Evolutionary conservation across 257 asterid genomes (phyloP).

Genomic region (Salvia miltiorrhiza): DNA sequence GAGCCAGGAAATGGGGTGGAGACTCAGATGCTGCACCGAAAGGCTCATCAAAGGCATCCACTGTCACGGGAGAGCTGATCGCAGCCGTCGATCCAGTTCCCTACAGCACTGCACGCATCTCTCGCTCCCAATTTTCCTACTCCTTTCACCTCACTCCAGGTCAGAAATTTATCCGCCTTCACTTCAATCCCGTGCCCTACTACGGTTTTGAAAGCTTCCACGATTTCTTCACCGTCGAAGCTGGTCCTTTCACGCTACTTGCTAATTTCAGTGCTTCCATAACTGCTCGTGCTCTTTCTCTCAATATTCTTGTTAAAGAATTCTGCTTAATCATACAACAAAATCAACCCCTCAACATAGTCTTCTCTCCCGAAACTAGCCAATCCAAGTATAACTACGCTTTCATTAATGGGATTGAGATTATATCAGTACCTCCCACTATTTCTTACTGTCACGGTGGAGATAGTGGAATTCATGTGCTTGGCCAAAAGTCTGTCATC

Average conservation of each 20-base stretch:
- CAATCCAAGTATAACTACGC: conserved; percentile 30
- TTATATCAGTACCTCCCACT: conserved; percentile 34
- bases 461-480: conserved; percentile 35
- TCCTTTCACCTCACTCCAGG: conserved; percentile 37
- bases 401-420: conserved; percentile 57
- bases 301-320: conserved; percentile 39
- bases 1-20: conserved; percentile 29
- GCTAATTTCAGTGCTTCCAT: conserved; percentile 44
- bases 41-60: conserved; percentile 28
- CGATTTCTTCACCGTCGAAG: conserved; percentile 41
- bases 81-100: conserved; percentile 27
- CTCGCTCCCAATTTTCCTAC: conserved; percentile 39
- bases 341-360: conserved; percentile 27
- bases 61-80: neutral
- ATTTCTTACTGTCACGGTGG: conserved; percentile 42
- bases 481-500: conserved; percentile 46
- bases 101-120: conserved; percentile 37
- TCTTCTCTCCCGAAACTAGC: conserved; percentile 40
- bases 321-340: conserved; percentile 42
- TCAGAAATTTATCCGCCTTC: conserved; percentile 47
- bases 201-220: conserved; percentile 15
- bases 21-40: conserved; percentile 16
- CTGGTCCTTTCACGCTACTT: conserved; percentile 43
- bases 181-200: conserved; percentile 38
- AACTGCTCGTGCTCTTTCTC: conserved; percentile 39